phyloP scores from a whole-genome alignment of 306 rosid genomes.

The Astragalus glycyphyllos region DNA sequence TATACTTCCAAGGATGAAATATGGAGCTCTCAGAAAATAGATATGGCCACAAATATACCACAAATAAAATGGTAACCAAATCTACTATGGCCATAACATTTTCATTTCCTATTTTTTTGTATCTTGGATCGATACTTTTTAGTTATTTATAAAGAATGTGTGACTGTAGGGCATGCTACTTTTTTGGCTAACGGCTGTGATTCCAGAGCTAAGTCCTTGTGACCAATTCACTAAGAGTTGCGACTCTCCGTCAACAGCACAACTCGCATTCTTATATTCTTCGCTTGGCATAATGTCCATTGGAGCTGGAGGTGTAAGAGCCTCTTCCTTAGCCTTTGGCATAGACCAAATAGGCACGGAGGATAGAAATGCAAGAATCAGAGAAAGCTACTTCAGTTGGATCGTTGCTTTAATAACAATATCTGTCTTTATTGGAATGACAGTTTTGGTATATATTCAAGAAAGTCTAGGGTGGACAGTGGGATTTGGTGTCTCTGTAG shows the following conservation, averaged over 20 bases:
- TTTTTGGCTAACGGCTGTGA: slow-evolving; percentile 48
- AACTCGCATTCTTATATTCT: slow-evolving; percentile 28
- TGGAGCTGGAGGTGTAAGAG: slow-evolving; percentile 38
- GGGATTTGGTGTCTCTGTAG: slow-evolving; percentile 21
- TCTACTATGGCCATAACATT: neutral
- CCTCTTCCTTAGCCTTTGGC: slow-evolving; percentile 36
- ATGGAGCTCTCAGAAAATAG: no score
- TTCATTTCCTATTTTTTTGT: neutral
- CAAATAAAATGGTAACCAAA: no score
- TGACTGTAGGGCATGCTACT: slow-evolving; percentile 26
- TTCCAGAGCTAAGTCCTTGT: slow-evolving; percentile 34
- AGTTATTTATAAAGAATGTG: neutral
- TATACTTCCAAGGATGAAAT: no score
- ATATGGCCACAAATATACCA: no score
- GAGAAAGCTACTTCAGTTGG: slow-evolving; percentile 8
- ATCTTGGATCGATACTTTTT: neutral
- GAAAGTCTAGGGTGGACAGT: slow-evolving; percentile 23
- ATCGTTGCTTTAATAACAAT: neutral
- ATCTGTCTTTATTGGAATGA: slow-evolving; percentile 14
- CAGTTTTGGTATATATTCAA: slow-evolving; percentile 27
- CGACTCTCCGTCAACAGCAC: slow-evolving; percentile 4
- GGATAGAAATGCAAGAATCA: slow-evolving; percentile 6
- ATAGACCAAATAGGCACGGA: slow-evolving; percentile 13
- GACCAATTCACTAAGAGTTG: slow-evolving; percentile 5
- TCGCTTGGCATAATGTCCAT: slow-evolving; percentile 29